Percentiles rank a stretch among this genome's conserved stretches.
Conservation (phyloP, 176 grass and related monocot species). For the Eleusine indica region DNA sequence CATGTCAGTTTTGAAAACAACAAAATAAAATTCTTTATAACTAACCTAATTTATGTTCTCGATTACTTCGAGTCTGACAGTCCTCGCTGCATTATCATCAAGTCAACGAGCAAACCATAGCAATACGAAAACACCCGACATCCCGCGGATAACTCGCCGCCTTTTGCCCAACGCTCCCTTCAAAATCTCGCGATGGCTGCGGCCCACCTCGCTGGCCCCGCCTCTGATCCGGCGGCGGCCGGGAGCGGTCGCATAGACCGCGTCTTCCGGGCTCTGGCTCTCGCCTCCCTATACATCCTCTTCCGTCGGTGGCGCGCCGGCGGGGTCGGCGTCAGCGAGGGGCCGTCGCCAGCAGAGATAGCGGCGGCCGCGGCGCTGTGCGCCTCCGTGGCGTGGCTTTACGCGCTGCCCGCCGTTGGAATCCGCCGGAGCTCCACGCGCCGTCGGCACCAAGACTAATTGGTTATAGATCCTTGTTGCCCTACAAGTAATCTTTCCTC, state of each 20-base stretch:
- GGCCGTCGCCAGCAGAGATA: constrained; percentile 45
- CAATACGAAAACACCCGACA: neutral
- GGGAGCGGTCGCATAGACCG: constrained; percentile 5
- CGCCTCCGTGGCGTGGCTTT: constrained; percentile 41
- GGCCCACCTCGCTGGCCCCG: constrained; percentile 12
- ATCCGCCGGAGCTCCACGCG: neutral
- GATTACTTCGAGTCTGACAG: no score
- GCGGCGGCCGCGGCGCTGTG: constrained; percentile 30
- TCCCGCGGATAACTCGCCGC: neutral
- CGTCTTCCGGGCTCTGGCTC: constrained; percentile 35
- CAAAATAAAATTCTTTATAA: no score
- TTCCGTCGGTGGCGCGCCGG: constrained; percentile 46
- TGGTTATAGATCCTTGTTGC: neutral
- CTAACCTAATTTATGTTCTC: no score
- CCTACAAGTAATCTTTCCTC: constrained; percentile 15
- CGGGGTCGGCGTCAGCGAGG: constrained; percentile 18
- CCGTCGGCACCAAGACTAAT: constrained; percentile 33
- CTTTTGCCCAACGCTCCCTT: no score
- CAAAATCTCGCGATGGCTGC: constrained; percentile 1
- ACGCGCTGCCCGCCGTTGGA: constrained; percentile 20
- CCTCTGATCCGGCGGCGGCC: neutral
- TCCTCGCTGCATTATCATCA: neutral
- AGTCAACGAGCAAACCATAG: neutral
- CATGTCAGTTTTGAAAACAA: no score
- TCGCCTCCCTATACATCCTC: constrained; percentile 50